Evolutionary conservation across 768 basidiomycete species (phyloP), one percentile per base, ranked within the genome.

Genomic region (Mycena metata): DNA sequence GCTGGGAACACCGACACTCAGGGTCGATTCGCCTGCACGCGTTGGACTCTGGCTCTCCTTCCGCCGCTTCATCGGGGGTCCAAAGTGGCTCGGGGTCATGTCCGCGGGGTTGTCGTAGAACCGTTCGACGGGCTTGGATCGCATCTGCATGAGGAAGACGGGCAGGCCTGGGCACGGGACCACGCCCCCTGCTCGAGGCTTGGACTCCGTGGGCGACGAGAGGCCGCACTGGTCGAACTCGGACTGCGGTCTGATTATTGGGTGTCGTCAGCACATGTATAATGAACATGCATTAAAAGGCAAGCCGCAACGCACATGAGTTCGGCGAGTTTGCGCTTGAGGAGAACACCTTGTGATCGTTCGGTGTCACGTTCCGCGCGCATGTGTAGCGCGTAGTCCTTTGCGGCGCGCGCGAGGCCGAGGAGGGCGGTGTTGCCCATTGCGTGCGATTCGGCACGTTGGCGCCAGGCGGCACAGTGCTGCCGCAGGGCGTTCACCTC

Each of bases 401-500:
- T n/a, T n/a, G n/a, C n/a, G n/a, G n/a, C n/a, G n/a, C n/a, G n/a
- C n/a, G n/a, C n/a, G n/a, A n/a, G n/a, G n/a, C n/a, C n/a, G n/a
- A n/a, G n/a, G n/a, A n/a, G n/a, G n/a, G n/a, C n/a, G n/a, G n/a
- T n/a, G n/a, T n/a, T n/a, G n/a, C n/a, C n/a, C n/a, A n/a, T n/a
- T n/a, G n/a, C n/a, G n/a, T n/a, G n/a, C n/a, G n/a, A n/a, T n/a
- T n/a, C n/a, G n/a, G n/a, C n/a, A n/a, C n/a, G n/a, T n/a, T n/a
- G n/a, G n/a, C n/a, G n/a, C n/a, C n/a, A n/a, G n/a, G n/a, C n/a
- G n/a, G n/a, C n/a, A n/a, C n/a, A n/a, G n/a, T n/a, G n/a, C n/a
- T n/a, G 64, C 7, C 36, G 36, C 36, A 36, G 36, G 36, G 36
- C 36, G 36, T 36, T 36, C 36, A 12, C 36, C 12, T 86, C 85